These are phyloP conservation scores for Coleophoma crateriformis DNA, from an alignment of 2,329 filamentous ascomycete genomes.

Conservation along the genomic window DNA sequence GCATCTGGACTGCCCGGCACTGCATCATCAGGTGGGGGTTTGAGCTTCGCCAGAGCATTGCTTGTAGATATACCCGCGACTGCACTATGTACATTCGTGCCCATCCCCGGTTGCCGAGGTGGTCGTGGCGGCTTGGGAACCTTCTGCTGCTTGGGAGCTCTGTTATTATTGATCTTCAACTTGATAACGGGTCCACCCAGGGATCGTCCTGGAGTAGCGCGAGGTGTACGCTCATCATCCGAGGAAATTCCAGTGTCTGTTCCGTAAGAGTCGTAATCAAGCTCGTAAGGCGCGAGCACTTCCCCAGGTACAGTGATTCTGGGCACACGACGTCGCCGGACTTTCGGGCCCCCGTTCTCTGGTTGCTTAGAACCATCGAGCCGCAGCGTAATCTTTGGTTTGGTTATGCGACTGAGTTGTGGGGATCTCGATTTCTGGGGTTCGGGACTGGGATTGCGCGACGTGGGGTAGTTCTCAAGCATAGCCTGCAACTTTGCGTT, in stretches of 20 bases:
- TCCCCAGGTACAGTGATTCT: slow-evolving; percentile 62
- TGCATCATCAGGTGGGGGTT: slow-evolving; percentile 55
- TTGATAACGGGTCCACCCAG: slow-evolving; percentile 17
- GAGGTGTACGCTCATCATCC: slow-evolving; percentile 18
- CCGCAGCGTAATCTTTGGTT: slow-evolving; percentile 40
- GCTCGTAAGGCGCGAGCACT: slow-evolving; percentile 59
- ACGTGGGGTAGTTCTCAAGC: slow-evolving; percentile 52
- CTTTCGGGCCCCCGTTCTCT: slow-evolving; percentile 9
- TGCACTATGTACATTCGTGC: slow-evolving; percentile 27
- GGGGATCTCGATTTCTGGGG: slow-evolving; percentile 43
- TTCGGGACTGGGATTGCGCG: slow-evolving; percentile 41
- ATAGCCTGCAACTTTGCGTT: slow-evolving; percentile 53
- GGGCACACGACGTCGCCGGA: slow-evolving; percentile 34
- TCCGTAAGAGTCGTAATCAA: slow-evolving; percentile 54
- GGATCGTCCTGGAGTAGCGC: slow-evolving; percentile 15
- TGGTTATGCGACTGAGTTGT: slow-evolving; percentile 36
- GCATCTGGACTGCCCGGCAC: slow-evolving; percentile 52
- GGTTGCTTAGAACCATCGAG: slow-evolving; percentile 37
- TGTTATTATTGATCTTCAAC: slow-evolving; percentile 21
- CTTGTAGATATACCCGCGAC: slow-evolving; percentile 30
- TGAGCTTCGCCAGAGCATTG: slow-evolving; percentile 31
- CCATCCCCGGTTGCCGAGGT: slow-evolving; percentile 25
- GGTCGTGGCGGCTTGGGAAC: slow-evolving; percentile 19
- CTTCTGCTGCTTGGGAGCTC: slow-evolving; percentile 11
- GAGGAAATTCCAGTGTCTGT: slow-evolving; percentile 19